A percentile compares a stretch with the other conserved stretches of the same genome.
Evolutionary conservation across 257 asterid species (phyloP).

Genomic region (Pogostemon cablin): DNA sequence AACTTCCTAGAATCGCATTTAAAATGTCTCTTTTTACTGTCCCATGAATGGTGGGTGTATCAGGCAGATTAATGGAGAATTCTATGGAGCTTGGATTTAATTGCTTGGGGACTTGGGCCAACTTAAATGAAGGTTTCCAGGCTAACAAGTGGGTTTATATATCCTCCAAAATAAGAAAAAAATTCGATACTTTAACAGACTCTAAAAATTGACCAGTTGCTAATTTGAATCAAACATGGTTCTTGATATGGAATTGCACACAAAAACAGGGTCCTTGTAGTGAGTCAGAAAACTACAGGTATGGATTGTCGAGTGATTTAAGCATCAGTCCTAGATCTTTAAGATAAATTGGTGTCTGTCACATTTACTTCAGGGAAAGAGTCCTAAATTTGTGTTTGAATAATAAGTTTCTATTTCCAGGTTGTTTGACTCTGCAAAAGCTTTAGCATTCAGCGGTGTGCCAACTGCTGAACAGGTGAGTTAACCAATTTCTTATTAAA

Average conservation of each 20-base stretch:
- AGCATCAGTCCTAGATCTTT: background rate
- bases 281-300: background rate
- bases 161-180: too few species aligned
- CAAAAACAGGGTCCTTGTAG: background rate
- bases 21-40: background rate
- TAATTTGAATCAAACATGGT: background rate
- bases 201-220: background rate
- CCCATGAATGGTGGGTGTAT: background rate
- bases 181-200: background rate
- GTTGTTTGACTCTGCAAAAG: slow-evolving; percentile 90
- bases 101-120: background rate
- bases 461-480: slow-evolving; percentile 77
- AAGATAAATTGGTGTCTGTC: slow-evolving; percentile 8
- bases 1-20: background rate
- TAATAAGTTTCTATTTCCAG: slow-evolving; percentile 40
- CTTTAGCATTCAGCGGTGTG: slow-evolving; percentile 70
- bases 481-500: slow-evolving; percentile 7
- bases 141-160: background rate
- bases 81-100: background rate
- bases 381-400: background rate
- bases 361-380: slow-evolving; percentile 5
- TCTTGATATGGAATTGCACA: background rate
- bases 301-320: background rate
- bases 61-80: slow-evolving; percentile 8
- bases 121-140: background rate